phyloP scores from a whole-genome alignment of 345 rosid genomes.

The Eucalyptus cloeziana region DNA sequence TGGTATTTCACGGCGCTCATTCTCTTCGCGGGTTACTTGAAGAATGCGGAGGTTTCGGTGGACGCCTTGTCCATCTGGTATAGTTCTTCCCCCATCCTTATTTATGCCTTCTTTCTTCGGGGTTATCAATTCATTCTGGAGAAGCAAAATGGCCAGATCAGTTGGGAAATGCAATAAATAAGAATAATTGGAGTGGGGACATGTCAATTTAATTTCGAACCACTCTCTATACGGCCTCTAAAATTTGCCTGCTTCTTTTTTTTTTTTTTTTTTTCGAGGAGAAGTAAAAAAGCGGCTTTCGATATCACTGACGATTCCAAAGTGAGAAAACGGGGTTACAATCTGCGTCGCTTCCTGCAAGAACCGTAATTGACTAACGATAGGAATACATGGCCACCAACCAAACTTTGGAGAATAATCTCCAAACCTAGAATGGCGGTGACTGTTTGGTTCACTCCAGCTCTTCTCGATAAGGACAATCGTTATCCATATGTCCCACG shows the following conservation, averaged over 20 bases:
- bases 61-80: conserved; percentile 81
- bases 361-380: not conserved
- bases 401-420: not conserved
- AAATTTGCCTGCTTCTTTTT: not conserved
- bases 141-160: not conserved
- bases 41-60: conserved; percentile 62
- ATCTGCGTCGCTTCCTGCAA: not conserved
- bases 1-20: conserved; percentile 78
- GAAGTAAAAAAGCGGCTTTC: not conserved
- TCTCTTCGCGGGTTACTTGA: conserved; percentile 67
- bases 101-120: not conserved
- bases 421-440: not conserved
- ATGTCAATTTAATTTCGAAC: not conserved
- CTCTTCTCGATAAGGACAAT: not conserved
- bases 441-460: not conserved
- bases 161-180: not conserved
- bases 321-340: not conserved
- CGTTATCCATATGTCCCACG: not conserved
- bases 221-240: not conserved
- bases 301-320: not conserved
- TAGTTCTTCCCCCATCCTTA: not conserved
- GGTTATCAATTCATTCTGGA: not conserved
- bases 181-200: not conserved
- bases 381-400: not conserved
- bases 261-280: not conserved